Evolutionary conservation across 345 rosid genomes (phyloP).

Genomic region (Salix purpurea): DNA sequence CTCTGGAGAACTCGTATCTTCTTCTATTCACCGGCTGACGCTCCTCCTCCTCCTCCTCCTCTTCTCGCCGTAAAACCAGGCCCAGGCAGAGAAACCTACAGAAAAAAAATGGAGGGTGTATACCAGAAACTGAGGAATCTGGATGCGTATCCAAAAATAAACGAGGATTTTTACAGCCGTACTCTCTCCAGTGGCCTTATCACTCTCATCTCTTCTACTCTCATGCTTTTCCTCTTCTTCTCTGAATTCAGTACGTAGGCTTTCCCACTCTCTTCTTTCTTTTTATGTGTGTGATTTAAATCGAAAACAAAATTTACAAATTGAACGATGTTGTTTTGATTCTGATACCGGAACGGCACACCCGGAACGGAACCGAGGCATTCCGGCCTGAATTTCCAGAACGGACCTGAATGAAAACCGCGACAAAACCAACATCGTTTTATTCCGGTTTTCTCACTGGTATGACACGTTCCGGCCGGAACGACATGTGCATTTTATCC

Average conservation of each 20-base stretch:
- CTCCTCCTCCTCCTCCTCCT: background rate
- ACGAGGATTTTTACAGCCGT: constrained; percentile 84
- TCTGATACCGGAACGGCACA: too few relatives aligned
- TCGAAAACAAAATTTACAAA: too few relatives aligned
- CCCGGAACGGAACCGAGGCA: too few relatives aligned
- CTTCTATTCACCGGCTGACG: background rate
- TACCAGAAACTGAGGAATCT: constrained; percentile 54
- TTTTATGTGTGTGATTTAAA: too few relatives aligned
- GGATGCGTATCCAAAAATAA: constrained; percentile 87
- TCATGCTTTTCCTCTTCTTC: constrained; percentile 65
- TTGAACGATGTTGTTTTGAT: too few relatives aligned
- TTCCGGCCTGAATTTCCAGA: too few relatives aligned
- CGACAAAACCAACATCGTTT: too few relatives aligned
- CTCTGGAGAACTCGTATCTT: background rate
- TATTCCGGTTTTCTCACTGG: too few relatives aligned
- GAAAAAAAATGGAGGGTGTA: constrained; percentile 31
- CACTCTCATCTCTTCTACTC: constrained; percentile 60
- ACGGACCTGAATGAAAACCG: too few relatives aligned
- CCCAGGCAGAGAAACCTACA: background rate
- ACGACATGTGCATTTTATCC: too few relatives aligned
- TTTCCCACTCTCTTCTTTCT: background rate
- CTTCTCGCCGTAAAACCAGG: background rate
- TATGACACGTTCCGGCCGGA: too few relatives aligned
- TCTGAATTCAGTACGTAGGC: constrained; percentile 60
- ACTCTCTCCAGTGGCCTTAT: constrained; percentile 82